These are phyloP conservation scores for Tylopilus balloui DNA, from an alignment of 768 basidiomycete genomes.

Conservation along the genomic window DNA sequence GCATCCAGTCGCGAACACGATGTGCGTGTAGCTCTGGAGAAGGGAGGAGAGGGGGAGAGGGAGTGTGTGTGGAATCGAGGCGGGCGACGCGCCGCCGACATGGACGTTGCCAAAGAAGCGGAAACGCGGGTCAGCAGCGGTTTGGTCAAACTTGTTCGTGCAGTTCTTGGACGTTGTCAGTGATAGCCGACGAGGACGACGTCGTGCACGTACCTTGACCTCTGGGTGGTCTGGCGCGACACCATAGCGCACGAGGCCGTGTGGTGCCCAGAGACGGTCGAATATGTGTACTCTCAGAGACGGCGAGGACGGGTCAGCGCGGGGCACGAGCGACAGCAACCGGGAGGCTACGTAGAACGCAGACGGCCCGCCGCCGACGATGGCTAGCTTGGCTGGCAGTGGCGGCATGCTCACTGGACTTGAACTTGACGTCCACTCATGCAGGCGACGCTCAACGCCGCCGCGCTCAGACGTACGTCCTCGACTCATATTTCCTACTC, in stretches of 20 bases:
- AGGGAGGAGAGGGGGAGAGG: constrained; percentile 59
- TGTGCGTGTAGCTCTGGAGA: constrained; percentile 71
- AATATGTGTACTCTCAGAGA: constrained; percentile 75
- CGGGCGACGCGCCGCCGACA: constrained; percentile 35
- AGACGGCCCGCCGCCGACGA: constrained; percentile 94
- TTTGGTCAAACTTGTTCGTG: constrained; percentile 87
- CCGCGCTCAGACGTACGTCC: constrained; percentile 45
- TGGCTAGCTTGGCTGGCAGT: constrained; percentile 63
- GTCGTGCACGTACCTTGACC: constrained; percentile 62
- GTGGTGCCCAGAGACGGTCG: constrained; percentile 90
- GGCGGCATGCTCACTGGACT: constrained; percentile 9
- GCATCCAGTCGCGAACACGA: constrained; percentile 86
- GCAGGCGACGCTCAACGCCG: constrained; percentile 65
- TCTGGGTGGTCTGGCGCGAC: constrained; percentile 99
- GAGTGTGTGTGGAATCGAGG: constrained; percentile 49
- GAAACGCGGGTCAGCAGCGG: constrained; percentile 76
- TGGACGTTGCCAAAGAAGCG: constrained; percentile 91
- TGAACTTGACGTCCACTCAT: constrained; percentile 33
- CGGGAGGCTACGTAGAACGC: constrained; percentile 92
- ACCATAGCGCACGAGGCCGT: constrained; percentile 92
- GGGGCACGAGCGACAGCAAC: constrained; percentile 61
- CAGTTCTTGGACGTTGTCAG: constrained; percentile 66
- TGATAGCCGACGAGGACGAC: neutral
- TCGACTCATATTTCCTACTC: constrained; percentile 1
- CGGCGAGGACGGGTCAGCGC: constrained; percentile 24